phyloP scores from a whole-genome alignment of 768 basidiomycete genomes.

The Trametes elegans region DNA sequence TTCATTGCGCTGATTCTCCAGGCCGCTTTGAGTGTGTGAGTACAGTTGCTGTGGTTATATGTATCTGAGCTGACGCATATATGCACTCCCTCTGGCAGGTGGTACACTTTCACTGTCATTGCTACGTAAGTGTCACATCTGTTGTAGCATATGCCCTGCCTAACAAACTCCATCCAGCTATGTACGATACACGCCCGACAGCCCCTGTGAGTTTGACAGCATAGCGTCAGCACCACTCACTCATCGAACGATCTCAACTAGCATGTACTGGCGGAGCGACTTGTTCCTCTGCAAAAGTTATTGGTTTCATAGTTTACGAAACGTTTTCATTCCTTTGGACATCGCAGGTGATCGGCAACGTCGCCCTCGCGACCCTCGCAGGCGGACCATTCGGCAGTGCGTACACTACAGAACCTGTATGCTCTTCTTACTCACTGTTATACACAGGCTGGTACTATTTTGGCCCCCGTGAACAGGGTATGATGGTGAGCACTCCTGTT shows the following conservation, averaged over 20 bases:
- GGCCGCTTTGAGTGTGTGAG: slow-evolving; percentile 66
- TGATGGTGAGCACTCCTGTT: slow-evolving; percentile 52
- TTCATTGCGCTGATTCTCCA: slow-evolving; percentile 70
- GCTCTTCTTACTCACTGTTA: slow-evolving; percentile 21
- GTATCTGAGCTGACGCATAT: slow-evolving; percentile 11
- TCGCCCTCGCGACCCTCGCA: slow-evolving; percentile 75
- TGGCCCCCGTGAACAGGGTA: slow-evolving; percentile 62
- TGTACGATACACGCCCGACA: slow-evolving; percentile 77
- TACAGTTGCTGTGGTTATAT: slow-evolving; percentile 3
- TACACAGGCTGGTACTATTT: slow-evolving; percentile 69
- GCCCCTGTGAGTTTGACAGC: slow-evolving; percentile 47
- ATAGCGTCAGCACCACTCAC: neutral
- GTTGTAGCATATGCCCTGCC: neutral
- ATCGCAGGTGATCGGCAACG: slow-evolving; percentile 77
- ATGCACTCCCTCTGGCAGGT: slow-evolving; percentile 41
- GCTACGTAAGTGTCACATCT: slow-evolving; percentile 51
- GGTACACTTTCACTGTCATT: slow-evolving; percentile 75
- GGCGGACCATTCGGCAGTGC: slow-evolving; percentile 69
- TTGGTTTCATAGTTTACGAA: slow-evolving; percentile 74
- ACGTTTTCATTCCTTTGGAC: slow-evolving; percentile 88
- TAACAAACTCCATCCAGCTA: slow-evolving; percentile 31
- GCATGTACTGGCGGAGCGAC: slow-evolving; percentile 48
- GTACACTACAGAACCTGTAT: slow-evolving; percentile 2
- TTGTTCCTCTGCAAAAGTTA: slow-evolving; percentile 74
- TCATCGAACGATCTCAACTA: slow-evolving; percentile 22